Evolutionary conservation across 2,329 filamentous ascomycete species (phyloP).

Genomic region (Microthyrium microscopicum): DNA sequence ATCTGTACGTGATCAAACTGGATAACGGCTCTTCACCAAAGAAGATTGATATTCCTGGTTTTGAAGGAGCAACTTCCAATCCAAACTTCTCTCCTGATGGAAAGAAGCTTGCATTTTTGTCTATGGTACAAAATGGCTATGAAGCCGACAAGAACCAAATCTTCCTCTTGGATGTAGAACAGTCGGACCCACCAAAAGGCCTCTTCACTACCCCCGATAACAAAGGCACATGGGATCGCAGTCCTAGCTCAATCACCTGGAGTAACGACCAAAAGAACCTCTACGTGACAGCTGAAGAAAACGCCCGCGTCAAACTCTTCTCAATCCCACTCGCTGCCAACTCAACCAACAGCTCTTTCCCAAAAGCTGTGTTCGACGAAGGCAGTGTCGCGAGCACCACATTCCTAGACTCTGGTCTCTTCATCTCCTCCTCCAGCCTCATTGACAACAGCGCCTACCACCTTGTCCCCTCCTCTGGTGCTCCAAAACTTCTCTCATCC

Average conservation of each 20-base stretch:
- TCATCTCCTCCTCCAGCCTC: slow-evolving; percentile 51
- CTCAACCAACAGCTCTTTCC: slow-evolving; percentile 10
- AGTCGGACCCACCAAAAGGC: slow-evolving; percentile 30
- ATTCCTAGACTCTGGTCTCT: slow-evolving; percentile 36
- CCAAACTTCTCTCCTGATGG: slow-evolving; percentile 65
- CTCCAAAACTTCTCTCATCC: slow-evolving; percentile 37
- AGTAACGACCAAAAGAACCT: slow-evolving; percentile 40
- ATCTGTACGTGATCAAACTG: slow-evolving; percentile 59
- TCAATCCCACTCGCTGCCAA: slow-evolving; percentile 30
- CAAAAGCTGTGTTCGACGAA: slow-evolving; percentile 18
- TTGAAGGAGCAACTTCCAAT: slow-evolving; percentile 44
- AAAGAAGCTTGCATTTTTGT: slow-evolving; percentile 54
- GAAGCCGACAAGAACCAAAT: slow-evolving; percentile 64
- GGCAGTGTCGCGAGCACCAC: slow-evolving; percentile 27
- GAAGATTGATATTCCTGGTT: slow-evolving; percentile 40
- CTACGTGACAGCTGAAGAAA: slow-evolving; percentile 58
- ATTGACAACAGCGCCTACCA: slow-evolving; percentile 57
- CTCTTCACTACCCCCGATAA: slow-evolving; percentile 36
- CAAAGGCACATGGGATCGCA: slow-evolving; percentile 42
- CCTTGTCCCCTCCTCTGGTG: slow-evolving; percentile 20
- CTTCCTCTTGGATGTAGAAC: slow-evolving; percentile 44
- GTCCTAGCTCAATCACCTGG: slow-evolving; percentile 34
- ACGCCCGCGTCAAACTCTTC: slow-evolving; percentile 46
- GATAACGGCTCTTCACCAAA: slow-evolving; percentile 38
- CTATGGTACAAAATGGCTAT: slow-evolving; percentile 63